Conservation (phyloP, 2,329 filamentous ascomycete species). For the Hymenoscyphus infarciens region DNA sequence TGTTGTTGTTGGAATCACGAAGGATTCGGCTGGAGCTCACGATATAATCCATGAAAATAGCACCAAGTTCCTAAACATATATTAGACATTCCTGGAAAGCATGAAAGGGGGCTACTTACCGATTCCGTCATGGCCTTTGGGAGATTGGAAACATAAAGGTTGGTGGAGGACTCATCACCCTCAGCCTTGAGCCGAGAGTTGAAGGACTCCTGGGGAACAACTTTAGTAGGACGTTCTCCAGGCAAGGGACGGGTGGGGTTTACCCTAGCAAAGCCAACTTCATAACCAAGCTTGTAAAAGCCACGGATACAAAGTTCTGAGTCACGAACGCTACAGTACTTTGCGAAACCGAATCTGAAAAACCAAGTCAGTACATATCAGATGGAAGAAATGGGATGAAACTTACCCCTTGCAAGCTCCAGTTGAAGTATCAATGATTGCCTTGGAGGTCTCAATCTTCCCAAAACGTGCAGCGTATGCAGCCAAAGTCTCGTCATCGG, state of each 20-base stretch:
- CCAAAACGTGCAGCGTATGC: conserved; percentile 85
- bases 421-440: conserved; percentile 92
- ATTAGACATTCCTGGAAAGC: conserved; percentile 26
- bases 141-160: conserved; percentile 96
- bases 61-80: conserved; percentile 62
- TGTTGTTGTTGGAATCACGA: conserved; percentile 85
- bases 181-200: conserved; percentile 97
- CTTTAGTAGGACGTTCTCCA: conserved; percentile 22
- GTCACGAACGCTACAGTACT: conserved; percentile 81
- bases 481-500: conserved; percentile 84
- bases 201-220: conserved; percentile 73
- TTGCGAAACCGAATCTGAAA: conserved; percentile 92
- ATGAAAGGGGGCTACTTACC: conserved; percentile 47
- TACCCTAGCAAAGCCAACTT: conserved; percentile 94
- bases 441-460: conserved; percentile 93
- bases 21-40: conserved; percentile 95
- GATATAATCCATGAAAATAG: conserved; percentile 74
- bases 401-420: conserved; percentile 92
- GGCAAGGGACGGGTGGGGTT: conserved; percentile 3
- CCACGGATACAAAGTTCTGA: conserved; percentile 96
- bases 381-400: background rate
- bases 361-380: conserved; percentile 8
- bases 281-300: conserved; percentile 91
- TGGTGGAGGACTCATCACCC: conserved; percentile 84
- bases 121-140: conserved; percentile 89